Evolutionary conservation across 73 alveolate genomes (phyloP).

Genomic region (Tetrahymena elliotti): DNA sequence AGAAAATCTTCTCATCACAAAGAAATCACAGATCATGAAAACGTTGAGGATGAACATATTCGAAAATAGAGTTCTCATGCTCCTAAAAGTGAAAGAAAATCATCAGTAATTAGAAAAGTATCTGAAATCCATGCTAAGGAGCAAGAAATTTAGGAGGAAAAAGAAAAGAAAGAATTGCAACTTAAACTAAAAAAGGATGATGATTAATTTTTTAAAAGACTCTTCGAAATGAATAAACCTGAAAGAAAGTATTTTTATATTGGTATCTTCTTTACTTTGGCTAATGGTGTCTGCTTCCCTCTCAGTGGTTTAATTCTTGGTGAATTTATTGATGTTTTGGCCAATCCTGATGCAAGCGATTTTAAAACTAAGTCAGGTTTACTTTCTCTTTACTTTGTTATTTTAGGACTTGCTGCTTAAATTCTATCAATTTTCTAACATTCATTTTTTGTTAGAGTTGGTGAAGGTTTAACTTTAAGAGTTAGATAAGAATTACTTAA

Average conservation of each 20-base stretch:
- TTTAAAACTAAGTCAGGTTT: not conserved
- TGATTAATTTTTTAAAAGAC: not conserved
- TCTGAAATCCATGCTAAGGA: not conserved
- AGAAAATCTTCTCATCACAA: not conserved
- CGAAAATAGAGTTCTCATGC: not conserved
- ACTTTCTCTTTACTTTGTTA: constrained; percentile 5
- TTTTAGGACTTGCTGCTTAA: constrained; percentile 13
- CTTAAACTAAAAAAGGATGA: not conserved
- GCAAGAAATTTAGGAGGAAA: not conserved
- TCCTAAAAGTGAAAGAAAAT: not conserved
- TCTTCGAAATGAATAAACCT: not conserved
- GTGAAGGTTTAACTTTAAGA: constrained; percentile 25
- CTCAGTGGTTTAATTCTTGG: not conserved
- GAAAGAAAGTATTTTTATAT: not conserved
- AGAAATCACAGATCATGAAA: not conserved
- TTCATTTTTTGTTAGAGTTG: constrained; percentile 6
- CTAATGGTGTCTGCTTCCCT: constrained; percentile 3
- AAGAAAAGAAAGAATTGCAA: not conserved
- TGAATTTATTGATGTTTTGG: not conserved
- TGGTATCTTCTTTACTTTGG: not conserved
- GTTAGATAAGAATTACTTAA: constrained; percentile 17
- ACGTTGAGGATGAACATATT: not conserved
- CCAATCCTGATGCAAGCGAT: not conserved
- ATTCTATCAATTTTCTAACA: constrained; percentile 1
- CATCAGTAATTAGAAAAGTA: not conserved